Base-by-base conservation (phyloP, 2,329 filamentous ascomycete genomes). In the Colletotrichum sp. region DNA sequence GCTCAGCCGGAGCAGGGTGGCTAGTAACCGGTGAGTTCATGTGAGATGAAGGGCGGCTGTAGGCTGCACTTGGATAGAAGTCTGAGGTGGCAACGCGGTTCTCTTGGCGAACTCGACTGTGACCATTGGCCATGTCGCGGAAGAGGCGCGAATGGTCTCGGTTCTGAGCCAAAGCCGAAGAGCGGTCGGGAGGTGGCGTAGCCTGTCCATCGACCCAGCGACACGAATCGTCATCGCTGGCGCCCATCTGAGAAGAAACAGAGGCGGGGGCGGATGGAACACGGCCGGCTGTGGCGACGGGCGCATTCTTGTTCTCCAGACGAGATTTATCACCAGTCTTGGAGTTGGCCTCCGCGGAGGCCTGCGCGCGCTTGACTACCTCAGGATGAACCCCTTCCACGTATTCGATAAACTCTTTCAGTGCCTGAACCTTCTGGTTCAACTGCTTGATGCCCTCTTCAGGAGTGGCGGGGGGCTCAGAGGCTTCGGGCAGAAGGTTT, bases 321-420 rank as follows among this genome's bases (percentile, higher is more conserved):
- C 60, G 39, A 26, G 68, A 28, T 16, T 39, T 64, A 21, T 65
- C 71, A 7, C 60, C 71, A 18, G 57, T 15, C 16, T 28, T 39
- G 12, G 36, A n/a, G 21, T 21, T 30, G 18, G 64, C 15, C 32
- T 52, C 73, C 57, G 68, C 68, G 39, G 57, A 62, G 21, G 57
- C 64, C 18, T 76, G 70, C 13, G 30, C 44, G 44, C 73, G 73
- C 8, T 69, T 76, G 32, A 76, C 73, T 16, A 57, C 73, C 34
- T 76, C 73, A 5, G 73, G 73, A 30, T 76, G 73, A 26, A 76
- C 73, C 12, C 73, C 73, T 67, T 76, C 73, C 4, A 76, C 30
- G 32, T 76, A 76, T 49, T 76, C 73, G 10, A 76, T 76, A n/a
- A 76, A 76, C 21, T 76, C 73, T 15, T 76, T 76, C 18, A 76